A percentile compares a stretch with the other conserved stretches of the same genome.
Evolutionary conservation across 1,284 basidiomycete genomes (phyloP).

Genomic region (Irpex sp.): DNA sequence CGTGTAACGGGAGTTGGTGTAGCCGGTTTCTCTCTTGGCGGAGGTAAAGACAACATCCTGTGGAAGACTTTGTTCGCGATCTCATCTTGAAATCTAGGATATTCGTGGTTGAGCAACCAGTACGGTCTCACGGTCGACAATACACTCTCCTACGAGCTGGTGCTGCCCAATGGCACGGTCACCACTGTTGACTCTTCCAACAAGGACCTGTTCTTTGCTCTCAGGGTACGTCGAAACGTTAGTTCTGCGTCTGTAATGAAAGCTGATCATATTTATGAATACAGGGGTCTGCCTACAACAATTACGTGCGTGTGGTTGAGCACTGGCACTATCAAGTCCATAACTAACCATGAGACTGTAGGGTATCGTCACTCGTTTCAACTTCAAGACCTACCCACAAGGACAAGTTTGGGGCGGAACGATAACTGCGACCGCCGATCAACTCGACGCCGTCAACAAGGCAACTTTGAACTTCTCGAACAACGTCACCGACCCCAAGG

Average conservation of each 20-base stretch:
- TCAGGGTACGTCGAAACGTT: conserved; percentile 30
- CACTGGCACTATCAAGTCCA: neutral
- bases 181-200: conserved; percentile 23
- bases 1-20: conserved; percentile 38
- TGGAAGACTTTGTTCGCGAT: no score
- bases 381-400: conserved; percentile 49
- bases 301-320: conserved; percentile 42
- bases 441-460: conserved; percentile 34
- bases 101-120: conserved; percentile 39
- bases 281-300: conserved; percentile 53
- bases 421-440: conserved; percentile 34
- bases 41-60: conserved; percentile 25
- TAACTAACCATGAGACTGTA: conserved; percentile 20
- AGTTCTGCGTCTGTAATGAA: neutral
- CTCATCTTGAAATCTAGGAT: conserved; percentile 26
- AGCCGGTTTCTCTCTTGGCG: conserved; percentile 45
- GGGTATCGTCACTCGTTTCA: conserved; percentile 63
- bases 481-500: conserved; percentile 55
- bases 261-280: neutral
- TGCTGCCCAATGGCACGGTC: conserved; percentile 37
- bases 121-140: conserved; percentile 43
- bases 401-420: conserved; percentile 60
- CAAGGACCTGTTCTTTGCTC: conserved; percentile 36
- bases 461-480: conserved; percentile 50
- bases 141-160: conserved; percentile 34